Base-by-base conservation (phyloP, 768 basidiomycete species). In the Trametes cinnabarina region DNA sequence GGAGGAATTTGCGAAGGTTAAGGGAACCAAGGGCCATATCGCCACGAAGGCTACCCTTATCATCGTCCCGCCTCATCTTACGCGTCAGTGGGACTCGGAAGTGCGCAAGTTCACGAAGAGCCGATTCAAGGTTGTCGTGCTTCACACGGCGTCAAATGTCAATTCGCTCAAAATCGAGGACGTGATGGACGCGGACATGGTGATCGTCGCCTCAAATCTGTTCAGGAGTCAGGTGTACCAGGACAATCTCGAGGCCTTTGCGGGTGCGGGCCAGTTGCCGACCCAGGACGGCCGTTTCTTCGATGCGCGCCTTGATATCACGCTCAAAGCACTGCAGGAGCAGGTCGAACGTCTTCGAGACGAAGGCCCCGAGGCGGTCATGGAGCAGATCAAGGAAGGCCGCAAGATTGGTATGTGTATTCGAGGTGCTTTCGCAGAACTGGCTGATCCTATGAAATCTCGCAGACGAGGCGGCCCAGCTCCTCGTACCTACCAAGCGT, bases 11-110 rank as follows among this genome's bases (percentile, higher is more conserved):
- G 70, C 77, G 26, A 76, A 79, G 50, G 75, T 78, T 58, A 73
- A 76, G 10, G 70, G 73, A 28, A 70, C 77, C 50, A 49, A 77
- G 1, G 88, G 92, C 51, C 86, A 88, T 66, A 84, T 97, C 43
- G 71, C 83, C n/a, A 80, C 88, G 54, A 88, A 88, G 71, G 94
- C 83, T 0, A 92, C 92, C 3, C 79, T 95, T 28, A 82, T 87
- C 64, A 78, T 96, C 61, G 94, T 97, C 17, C 95, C 95, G 28
- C 86, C 92, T 7, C 95, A 98, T 74, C 77, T 98, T 53, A 88
- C 86, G 14, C 82, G 86, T 43, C 95, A 98, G 69, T 98, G 95
- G 95, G 82, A 81, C 17, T 87, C 87, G 6, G 95, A 98, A 71
- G 83, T 89, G 48, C 72, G 76, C 64, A 94, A 96, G 72, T 98